Base-by-base conservation (phyloP, 352 stramenopile genomes). In the Phytophthora citricola region DNA sequence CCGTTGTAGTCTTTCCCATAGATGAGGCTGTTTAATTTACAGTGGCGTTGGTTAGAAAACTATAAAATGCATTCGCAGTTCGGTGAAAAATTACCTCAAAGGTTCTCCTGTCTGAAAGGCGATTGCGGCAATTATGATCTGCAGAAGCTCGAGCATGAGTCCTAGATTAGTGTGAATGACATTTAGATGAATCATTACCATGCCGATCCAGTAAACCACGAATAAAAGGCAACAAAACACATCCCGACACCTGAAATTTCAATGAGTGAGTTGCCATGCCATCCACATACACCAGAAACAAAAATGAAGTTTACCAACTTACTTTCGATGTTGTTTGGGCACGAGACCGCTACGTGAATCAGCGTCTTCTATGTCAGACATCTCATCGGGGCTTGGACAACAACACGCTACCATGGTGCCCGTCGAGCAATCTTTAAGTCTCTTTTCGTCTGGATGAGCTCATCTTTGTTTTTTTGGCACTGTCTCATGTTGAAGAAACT, bases 1-100 rank as follows among this genome's bases (percentile, higher is more conserved):
- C 89, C 87, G 32, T 89, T 92, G 56, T 91, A 92, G 67, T 97
- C 90, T 50, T 78, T 85, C 6, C 81, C 90, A 58, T 93, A 97
- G 20, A 95, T 69, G 11, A 97, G 66, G 34, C 82, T 90, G 44
- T 41, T 40, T 4, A 17, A 26, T 52, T 49, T 11, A 47, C 15
- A 48, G 31, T 11, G 31, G 1, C 8, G 8, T 34, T 34, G 3
- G 31, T 34, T 34, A 11, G 31, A 36, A 36, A 12, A 36, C 31
- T 11, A 12, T 4, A 12, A 36, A 3, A 12, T 14, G 1, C 31
- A 12, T 12, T 36, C 9, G 31, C 9, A 36, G 31, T 3, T 36
- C 31, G 31, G 10, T 14, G 31, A 36, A 36, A 36, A 36, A 4
- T 36, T 36, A 81, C 55, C 78, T 76, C 17, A 92, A 58, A 6